Evolutionary conservation across 1,284 basidiomycete species (phyloP).

Genomic region (Tilletia setariae): DNA sequence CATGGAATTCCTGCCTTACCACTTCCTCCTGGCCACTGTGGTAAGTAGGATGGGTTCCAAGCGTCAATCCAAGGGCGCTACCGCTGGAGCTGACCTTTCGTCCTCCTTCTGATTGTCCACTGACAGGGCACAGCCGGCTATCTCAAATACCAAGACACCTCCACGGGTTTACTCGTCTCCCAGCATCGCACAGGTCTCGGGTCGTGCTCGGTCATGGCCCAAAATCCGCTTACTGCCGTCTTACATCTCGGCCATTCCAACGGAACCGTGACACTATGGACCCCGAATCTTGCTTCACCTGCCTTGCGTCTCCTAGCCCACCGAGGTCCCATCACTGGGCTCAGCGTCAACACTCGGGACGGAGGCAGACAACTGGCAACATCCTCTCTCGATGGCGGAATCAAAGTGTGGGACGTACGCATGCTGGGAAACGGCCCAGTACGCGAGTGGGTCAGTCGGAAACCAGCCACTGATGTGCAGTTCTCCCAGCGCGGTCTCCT

Average conservation of each 20-base stretch:
- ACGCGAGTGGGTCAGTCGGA: constrained; percentile 71
- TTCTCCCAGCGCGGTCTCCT: constrained; percentile 72
- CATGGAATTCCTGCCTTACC: constrained; percentile 90
- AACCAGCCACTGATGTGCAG: constrained; percentile 52
- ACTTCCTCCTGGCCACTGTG: constrained; percentile 84
- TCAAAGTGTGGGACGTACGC: constrained; percentile 92
- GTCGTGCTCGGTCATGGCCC: constrained; percentile 78
- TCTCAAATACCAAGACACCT: constrained; percentile 95
- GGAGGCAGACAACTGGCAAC: constrained; percentile 88
- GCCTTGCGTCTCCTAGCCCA: constrained; percentile 90
- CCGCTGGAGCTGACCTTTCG: neutral
- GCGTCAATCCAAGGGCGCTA: no score
- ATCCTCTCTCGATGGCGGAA: constrained; percentile 76
- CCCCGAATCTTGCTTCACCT: constrained; percentile 84
- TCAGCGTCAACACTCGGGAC: constrained; percentile 71
- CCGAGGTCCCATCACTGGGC: constrained; percentile 75
- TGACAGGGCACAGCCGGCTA: constrained; percentile 77
- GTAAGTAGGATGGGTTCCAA: constrained; percentile 63
- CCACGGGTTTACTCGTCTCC: constrained; percentile 80
- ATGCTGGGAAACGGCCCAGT: constrained; percentile 82
- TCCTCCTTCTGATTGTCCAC: neutral
- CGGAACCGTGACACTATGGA: constrained; percentile 89
- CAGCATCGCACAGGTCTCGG: constrained; percentile 72
- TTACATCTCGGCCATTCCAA: constrained; percentile 78
- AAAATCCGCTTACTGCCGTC: constrained; percentile 85